phyloP scores from a whole-genome alignment of 2,329 filamentous ascomycete genomes.

The Paecilomyces sp. region DNA sequence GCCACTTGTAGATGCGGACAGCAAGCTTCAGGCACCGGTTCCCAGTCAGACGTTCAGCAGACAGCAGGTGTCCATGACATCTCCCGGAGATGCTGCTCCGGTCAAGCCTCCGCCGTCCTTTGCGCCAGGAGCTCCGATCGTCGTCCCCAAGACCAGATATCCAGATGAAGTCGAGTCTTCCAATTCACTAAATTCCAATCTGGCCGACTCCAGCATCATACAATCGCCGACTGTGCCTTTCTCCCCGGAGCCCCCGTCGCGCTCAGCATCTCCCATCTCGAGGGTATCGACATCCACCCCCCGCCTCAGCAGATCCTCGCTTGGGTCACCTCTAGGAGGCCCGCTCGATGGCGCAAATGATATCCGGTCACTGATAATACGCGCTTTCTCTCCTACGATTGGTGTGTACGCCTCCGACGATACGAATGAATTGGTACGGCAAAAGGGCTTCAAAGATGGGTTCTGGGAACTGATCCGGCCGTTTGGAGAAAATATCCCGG shows the following conservation, averaged over 20 bases:
- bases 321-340: constrained; percentile 44
- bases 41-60: not conserved
- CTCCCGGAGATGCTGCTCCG: constrained; percentile 56
- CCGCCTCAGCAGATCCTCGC: constrained; percentile 40
- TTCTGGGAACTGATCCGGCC: constrained; percentile 81
- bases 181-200: constrained; percentile 31
- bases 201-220: constrained; percentile 49
- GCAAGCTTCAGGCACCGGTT: not conserved
- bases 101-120: constrained; percentile 63
- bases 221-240: constrained; percentile 47
- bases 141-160: constrained; percentile 54
- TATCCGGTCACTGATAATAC: constrained; percentile 61
- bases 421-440: constrained; percentile 68
- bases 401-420: constrained; percentile 81
- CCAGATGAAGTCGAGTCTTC: constrained; percentile 45
- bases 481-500: constrained; percentile 80
- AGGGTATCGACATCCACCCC: constrained; percentile 50
- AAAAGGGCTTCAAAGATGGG: constrained; percentile 78
- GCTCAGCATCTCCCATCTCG: constrained; percentile 60
- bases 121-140: constrained; percentile 57
- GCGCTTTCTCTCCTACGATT: constrained; percentile 82
- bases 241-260: constrained; percentile 58
- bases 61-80: constrained; percentile 55
- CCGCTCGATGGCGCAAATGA: constrained; percentile 49
- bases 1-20: constrained; percentile 12